Percentiles rank a stretch among this genome's conserved stretches.
Conservation (phyloP, 2,329 filamentous ascomycete species). For the Malbranchea cinnamomea region DNA sequence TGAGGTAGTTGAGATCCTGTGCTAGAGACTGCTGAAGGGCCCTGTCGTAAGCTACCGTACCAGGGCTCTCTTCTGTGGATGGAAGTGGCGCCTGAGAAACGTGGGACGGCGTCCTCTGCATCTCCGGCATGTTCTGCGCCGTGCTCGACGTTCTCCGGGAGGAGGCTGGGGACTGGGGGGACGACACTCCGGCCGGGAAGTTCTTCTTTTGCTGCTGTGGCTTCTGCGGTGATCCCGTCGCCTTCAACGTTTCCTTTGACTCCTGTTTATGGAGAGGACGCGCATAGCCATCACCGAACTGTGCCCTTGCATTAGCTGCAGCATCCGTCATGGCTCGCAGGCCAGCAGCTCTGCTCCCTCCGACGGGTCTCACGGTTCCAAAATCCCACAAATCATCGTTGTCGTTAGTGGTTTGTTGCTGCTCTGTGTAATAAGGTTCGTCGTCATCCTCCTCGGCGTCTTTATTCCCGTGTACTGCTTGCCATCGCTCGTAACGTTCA, state of each 20-base stretch:
- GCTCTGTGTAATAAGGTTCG: constrained; percentile 27
- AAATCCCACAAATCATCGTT: constrained; percentile 97
- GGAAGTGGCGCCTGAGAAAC: constrained; percentile 26
- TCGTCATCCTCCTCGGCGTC: constrained; percentile 52
- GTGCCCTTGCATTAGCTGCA: constrained; percentile 58
- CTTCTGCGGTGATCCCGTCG: constrained; percentile 42
- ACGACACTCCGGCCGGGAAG: constrained; percentile 22
- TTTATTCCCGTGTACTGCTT: constrained; percentile 59
- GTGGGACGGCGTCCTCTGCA: constrained; percentile 34
- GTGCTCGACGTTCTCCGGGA: too few relatives aligned
- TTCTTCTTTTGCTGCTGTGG: constrained; percentile 43
- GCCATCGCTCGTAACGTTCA: constrained; percentile 77
- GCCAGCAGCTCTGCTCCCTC: constrained; percentile 47
- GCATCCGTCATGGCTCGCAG: constrained; percentile 65
- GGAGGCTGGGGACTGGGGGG: constrained; percentile 40
- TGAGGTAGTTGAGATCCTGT: constrained; percentile 26
- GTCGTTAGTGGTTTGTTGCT: constrained; percentile 32
- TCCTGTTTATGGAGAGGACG: constrained; percentile 6
- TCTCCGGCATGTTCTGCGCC: constrained; percentile 32
- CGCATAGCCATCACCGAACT: constrained; percentile 36
- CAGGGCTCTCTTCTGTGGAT: constrained; percentile 21
- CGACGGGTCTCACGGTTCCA: constrained; percentile 77
- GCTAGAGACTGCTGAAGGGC: constrained; percentile 27
- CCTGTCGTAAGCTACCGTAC: constrained; percentile 26
- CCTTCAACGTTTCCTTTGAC: constrained; percentile 17